phyloP scores from a whole-genome alignment of 2,329 filamentous ascomycete species.

The Fusarium sp. region DNA sequence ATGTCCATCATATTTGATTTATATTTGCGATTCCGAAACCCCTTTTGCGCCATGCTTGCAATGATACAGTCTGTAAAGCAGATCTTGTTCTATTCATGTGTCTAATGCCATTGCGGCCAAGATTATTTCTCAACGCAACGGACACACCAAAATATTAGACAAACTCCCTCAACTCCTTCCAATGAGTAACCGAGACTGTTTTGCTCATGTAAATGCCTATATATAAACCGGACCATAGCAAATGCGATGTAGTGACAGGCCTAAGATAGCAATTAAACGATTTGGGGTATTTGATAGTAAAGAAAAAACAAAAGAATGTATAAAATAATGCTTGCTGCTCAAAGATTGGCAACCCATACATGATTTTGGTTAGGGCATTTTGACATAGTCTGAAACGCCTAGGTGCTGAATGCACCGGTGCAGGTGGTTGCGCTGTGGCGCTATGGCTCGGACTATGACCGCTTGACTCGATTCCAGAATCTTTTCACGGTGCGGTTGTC shows the following conservation, averaged over 20 bases:
- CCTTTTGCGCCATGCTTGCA: slow-evolving; percentile 21
- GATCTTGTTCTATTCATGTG: not conserved
- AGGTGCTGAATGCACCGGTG: not conserved
- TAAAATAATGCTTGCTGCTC: slow-evolving; percentile 12
- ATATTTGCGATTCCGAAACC: slow-evolving; percentile 8
- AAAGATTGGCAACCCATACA: not conserved
- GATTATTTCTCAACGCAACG: not conserved
- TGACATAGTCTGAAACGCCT: not conserved
- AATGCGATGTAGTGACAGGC: slow-evolving; percentile 7
- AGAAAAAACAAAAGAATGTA: slow-evolving; percentile 17
- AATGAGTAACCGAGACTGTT: slow-evolving; percentile 26
- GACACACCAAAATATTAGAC: slow-evolving; percentile 6
- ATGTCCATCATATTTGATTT: slow-evolving; percentile 4
- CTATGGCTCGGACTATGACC: slow-evolving; percentile 47
- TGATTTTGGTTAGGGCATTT: not conserved
- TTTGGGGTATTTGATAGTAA: slow-evolving; percentile 40
- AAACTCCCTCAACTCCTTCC: slow-evolving; percentile 42
- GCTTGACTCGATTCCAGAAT: slow-evolving; percentile 72
- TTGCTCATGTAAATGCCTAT: slow-evolving; percentile 17
- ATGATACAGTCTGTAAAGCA: slow-evolving; percentile 12
- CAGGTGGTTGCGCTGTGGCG: not conserved
- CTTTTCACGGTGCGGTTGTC: slow-evolving; percentile 70
- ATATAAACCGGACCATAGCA: slow-evolving; percentile 9
- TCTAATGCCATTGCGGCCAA: not conserved
- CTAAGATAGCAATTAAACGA: slow-evolving; percentile 37